phyloP scores from a whole-genome alignment of 495 filamentous ascomycete species.

The Talaromyces trachyspermus region DNA sequence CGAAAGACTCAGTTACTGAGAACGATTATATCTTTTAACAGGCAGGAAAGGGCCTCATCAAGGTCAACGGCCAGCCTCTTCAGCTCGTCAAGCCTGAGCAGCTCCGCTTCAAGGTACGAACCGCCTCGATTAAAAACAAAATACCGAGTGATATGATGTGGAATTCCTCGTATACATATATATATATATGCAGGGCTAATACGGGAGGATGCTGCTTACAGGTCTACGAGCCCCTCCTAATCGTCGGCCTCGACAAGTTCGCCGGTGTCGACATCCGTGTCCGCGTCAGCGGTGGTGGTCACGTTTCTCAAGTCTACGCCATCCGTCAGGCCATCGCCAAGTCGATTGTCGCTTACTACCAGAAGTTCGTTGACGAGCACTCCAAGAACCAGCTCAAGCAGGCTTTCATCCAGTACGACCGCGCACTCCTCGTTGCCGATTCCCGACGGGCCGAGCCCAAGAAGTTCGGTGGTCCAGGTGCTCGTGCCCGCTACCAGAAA shows the following conservation, averaged over 20 bases:
- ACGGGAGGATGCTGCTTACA: constrained; percentile 16
- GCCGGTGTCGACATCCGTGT: constrained; percentile 94
- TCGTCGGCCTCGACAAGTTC: constrained; percentile 96
- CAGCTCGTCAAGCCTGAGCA: constrained; percentile 90
- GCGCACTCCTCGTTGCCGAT: constrained; percentile 93
- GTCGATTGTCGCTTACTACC: constrained; percentile 98
- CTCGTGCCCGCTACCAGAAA: constrained; percentile 94
- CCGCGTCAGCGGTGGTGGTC: constrained; percentile 92
- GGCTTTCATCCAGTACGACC: constrained; percentile 88
- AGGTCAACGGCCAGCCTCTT: constrained; percentile 96
- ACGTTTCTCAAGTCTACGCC: constrained; percentile 97
- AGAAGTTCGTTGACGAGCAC: constrained; percentile 99
- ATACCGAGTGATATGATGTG: too few species aligned
- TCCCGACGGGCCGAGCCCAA: constrained; percentile 91
- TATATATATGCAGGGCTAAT: neutral
- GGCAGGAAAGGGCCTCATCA: constrained; percentile 90
- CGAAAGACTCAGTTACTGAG: constrained; percentile 2
- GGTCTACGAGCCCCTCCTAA: constrained; percentile 96
- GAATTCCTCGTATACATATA: constrained; percentile 1
- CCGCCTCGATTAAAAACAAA: neutral
- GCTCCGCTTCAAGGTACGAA: constrained; percentile 84
- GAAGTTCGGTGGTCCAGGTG: constrained; percentile 85
- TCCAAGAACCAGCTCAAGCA: constrained; percentile 98
- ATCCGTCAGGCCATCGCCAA: constrained; percentile 99
- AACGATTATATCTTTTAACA: constrained; percentile 29